Percentiles rank a stretch among this genome's conserved stretches.
phyloP scores from a whole-genome alignment of 2,329 filamentous ascomycete species.

The Trichoderma citrinoviride region DNA sequence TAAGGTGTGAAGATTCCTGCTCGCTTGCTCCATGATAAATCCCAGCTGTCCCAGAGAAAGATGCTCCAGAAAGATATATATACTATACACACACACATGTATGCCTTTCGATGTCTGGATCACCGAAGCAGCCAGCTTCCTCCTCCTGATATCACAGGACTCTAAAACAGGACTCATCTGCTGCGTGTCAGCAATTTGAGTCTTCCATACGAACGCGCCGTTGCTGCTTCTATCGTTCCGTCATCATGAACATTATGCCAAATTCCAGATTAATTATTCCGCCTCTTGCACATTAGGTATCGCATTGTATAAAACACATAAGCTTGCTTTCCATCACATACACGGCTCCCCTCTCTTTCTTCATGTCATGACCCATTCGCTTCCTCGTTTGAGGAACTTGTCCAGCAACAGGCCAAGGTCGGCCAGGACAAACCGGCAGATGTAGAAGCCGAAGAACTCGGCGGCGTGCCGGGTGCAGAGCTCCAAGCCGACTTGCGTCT shows the following conservation, averaged over 20 bases:
- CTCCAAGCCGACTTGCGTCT: constrained; percentile 92
- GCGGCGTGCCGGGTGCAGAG: constrained; percentile 89
- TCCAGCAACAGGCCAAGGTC: constrained; percentile 85
- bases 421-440: constrained; percentile 89
- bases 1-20: not conserved
- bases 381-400: constrained; percentile 95
- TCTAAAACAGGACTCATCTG: not conserved
- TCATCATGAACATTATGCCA: constrained; percentile 18
- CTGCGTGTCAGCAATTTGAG: not conserved
- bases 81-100: not conserved
- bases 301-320: constrained; percentile 6
- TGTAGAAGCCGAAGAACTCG: constrained; percentile 96
- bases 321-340: not conserved
- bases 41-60: too few relatives aligned
- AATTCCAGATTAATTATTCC: constrained; percentile 2
- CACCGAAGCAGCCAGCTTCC: not conserved
- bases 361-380: constrained; percentile 72
- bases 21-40: not conserved
- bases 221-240: constrained; percentile 18
- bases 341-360: not conserved
- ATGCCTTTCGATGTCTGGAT: not conserved
- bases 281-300: constrained; percentile 14
- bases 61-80: not conserved
- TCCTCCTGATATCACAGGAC: not conserved
- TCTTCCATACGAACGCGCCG: constrained; percentile 3